Evolutionary conservation across 495 filamentous ascomycete genomes (phyloP).

Genomic region (Rhypophila decipiens): DNA sequence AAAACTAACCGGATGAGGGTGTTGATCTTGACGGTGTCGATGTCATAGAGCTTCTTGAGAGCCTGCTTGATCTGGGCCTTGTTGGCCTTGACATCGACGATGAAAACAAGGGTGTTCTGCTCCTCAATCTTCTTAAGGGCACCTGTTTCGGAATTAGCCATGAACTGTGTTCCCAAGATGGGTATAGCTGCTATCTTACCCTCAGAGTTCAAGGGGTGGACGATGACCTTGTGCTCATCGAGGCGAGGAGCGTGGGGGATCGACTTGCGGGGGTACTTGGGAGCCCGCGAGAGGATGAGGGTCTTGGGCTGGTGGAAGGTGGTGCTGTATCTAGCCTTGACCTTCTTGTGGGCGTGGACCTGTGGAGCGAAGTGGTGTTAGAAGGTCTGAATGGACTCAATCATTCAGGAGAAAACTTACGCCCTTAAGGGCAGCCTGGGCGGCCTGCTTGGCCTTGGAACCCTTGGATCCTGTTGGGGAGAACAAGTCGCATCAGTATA

Average conservation of each 20-base stretch:
- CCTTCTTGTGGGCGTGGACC: slow-evolving; percentile 74
- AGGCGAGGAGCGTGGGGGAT: slow-evolving; percentile 83
- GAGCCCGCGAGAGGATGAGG: slow-evolving; percentile 78
- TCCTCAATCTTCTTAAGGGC: slow-evolving; percentile 99
- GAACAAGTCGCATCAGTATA: slow-evolving; percentile 25
- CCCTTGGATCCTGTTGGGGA: slow-evolving; percentile 46
- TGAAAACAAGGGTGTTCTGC: slow-evolving; percentile 99
- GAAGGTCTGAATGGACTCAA: neutral
- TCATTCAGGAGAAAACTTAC: slow-evolving; percentile 48
- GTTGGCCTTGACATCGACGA: slow-evolving; percentile 96
- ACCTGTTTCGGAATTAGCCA: too few relatives aligned
- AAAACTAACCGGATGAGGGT: slow-evolving; percentile 82
- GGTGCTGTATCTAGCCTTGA: slow-evolving; percentile 85
- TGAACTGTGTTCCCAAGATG: too few relatives aligned
- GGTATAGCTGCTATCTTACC: too few relatives aligned
- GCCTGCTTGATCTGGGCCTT: slow-evolving; percentile 99
- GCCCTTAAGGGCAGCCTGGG: slow-evolving; percentile 88
- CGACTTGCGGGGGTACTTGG: slow-evolving; percentile 96
- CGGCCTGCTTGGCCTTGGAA: slow-evolving; percentile 76
- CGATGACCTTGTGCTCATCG: slow-evolving; percentile 86
- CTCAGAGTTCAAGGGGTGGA: slow-evolving; percentile 89
- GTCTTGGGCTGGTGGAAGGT: slow-evolving; percentile 98
- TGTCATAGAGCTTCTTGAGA: slow-evolving; percentile 99
- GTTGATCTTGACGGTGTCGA: slow-evolving; percentile 97
- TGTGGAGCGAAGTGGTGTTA: slow-evolving; percentile 25